Evolutionary conservation across 2,329 filamentous ascomycete genomes (phyloP).

Genomic region (Colletotrichum sp.): DNA sequence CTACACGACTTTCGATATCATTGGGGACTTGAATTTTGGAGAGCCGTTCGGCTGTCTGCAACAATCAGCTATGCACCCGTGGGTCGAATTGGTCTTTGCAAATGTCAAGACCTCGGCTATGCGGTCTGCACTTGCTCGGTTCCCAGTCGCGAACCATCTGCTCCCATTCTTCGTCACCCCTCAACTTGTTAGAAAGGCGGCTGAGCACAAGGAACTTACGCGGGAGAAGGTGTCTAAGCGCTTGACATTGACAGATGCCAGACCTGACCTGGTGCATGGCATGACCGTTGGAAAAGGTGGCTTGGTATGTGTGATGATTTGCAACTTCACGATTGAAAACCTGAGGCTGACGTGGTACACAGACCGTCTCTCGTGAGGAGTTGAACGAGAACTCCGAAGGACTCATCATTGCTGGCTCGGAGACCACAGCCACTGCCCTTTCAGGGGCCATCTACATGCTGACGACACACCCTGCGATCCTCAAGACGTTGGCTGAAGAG

Average conservation of each 20-base stretch:
- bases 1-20: constrained; percentile 31
- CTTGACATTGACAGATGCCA: neutral
- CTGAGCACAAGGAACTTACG: neutral
- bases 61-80: constrained; percentile 25
- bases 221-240: neutral
- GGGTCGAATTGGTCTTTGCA: constrained; percentile 16
- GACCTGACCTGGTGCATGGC: neutral
- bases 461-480: constrained; percentile 28
- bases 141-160: neutral
- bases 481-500: constrained; percentile 38
- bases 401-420: constrained; percentile 41
- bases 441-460: constrained; percentile 45
- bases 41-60: constrained; percentile 30
- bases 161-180: neutral
- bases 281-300: neutral
- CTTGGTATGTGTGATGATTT: neutral
- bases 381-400: neutral
- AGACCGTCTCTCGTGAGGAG: neutral
- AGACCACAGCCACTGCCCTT: constrained; percentile 50
- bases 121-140: neutral
- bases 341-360: neutral
- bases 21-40: constrained; percentile 32
- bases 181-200: neutral
- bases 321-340: neutral
- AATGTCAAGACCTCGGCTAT: neutral